Conservation (phyloP, 192 early-diverging fungal species). For the Backusella psychrophila region DNA sequence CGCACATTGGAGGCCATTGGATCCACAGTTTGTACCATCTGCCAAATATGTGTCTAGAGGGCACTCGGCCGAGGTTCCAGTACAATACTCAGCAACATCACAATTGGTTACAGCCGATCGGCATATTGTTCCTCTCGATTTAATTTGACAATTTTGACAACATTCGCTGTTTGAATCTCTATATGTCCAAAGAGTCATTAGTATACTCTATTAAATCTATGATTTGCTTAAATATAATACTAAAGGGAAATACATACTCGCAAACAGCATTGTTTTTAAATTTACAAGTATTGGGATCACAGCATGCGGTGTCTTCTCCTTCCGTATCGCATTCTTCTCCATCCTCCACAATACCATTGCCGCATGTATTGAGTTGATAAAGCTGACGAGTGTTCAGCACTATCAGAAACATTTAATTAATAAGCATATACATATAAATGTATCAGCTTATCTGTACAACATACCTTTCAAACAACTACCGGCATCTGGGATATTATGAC, state of each 20-base stretch:
- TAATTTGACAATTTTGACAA: constrained; percentile 70
- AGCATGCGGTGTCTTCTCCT: constrained; percentile 75
- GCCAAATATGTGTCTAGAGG: constrained; percentile 62
- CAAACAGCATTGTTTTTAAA: constrained; percentile 74
- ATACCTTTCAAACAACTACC: constrained; percentile 35
- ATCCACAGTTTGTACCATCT: constrained; percentile 70
- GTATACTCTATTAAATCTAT: neutral
- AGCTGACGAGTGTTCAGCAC: neutral
- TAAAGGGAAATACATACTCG: constrained; percentile 31
- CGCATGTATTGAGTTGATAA: constrained; percentile 50
- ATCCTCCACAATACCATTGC: constrained; percentile 87
- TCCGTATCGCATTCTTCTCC: constrained; percentile 95
- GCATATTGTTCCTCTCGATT: constrained; percentile 60
- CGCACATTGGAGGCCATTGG: constrained; percentile 51
- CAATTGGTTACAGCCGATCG: constrained; percentile 75
- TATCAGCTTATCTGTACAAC: neutral
- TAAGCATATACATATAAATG: neutral
- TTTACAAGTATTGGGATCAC: constrained; percentile 78
- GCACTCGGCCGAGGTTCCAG: constrained; percentile 68
- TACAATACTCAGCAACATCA: constrained; percentile 77
- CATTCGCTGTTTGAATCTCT: constrained; percentile 83
- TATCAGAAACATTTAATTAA: neutral
- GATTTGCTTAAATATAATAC: neutral
- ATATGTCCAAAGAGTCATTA: neutral
- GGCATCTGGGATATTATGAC: constrained; percentile 23